Percentiles rank a stretch among this genome's conserved stretches.
These are phyloP conservation scores for Amborella trichopoda DNA, from an alignment of 164 flowering plant species.

Conservation along the genomic window DNA sequence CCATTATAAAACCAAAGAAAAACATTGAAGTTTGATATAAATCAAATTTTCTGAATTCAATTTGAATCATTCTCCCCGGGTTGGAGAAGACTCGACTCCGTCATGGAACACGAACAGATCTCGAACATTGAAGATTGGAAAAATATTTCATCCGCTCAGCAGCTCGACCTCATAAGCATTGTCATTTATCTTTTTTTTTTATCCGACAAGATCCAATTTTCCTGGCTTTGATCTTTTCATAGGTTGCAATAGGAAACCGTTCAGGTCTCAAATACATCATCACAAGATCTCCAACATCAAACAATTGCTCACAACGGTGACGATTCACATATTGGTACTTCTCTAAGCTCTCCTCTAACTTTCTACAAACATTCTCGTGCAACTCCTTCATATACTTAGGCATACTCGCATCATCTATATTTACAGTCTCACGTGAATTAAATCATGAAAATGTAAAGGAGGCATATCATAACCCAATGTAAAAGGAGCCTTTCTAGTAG, in stretches of 20 bases:
- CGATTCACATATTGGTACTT: neutral
- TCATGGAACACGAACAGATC: neutral
- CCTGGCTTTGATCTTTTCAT: neutral
- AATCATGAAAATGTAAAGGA: neutral
- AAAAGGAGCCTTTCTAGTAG: no score
- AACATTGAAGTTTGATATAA: no score
- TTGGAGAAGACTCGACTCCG: neutral
- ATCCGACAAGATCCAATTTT: neutral
- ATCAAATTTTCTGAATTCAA: neutral
- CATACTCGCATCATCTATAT: neutral
- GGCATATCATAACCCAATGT: neutral
- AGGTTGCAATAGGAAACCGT: neutral
- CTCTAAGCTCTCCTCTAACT: neutral
- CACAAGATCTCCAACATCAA: neutral
- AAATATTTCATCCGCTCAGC: neutral
- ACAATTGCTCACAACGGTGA: neutral
- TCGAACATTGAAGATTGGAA: neutral
- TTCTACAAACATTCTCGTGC: neutral
- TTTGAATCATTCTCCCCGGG: neutral
- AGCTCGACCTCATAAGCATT: neutral
- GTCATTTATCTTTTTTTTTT: no score
- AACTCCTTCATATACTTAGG: neutral
- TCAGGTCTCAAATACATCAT: neutral
- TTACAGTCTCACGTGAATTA: neutral
- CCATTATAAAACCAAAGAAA: no score